Percentiles rank a stretch among this genome's conserved stretches.
phyloP scores from a whole-genome alignment of 768 basidiomycete genomes.

The Tubosaeta brunneosetosa region DNA sequence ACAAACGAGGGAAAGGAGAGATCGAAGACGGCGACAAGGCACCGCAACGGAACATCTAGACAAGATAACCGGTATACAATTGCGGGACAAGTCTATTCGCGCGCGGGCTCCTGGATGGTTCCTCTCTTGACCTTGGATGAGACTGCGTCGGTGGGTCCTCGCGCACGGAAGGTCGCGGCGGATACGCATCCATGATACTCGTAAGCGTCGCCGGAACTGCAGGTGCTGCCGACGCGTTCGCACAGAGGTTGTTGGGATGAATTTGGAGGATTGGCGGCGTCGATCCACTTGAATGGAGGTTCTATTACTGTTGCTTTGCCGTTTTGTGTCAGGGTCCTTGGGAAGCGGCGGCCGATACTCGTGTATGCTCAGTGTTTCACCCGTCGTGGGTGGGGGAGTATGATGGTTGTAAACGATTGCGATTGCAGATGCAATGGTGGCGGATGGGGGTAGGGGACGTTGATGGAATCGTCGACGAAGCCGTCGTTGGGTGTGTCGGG shows the following conservation, averaged over 20 bases:
- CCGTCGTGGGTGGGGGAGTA: no score
- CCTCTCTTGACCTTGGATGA: not conserved
- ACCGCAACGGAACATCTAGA: not conserved
- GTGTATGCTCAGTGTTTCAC: constrained; percentile 25
- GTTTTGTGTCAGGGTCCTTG: constrained; percentile 19
- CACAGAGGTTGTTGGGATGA: constrained; percentile 17
- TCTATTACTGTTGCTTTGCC: constrained; percentile 10
- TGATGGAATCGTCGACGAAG: no score
- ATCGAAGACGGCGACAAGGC: not conserved
- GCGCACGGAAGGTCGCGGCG: constrained; percentile 29
- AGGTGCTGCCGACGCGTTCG: not conserved
- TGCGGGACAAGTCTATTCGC: constrained; percentile 11
- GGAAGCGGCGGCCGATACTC: constrained; percentile 28
- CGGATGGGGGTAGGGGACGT: no score
- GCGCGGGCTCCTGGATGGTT: constrained; percentile 11
- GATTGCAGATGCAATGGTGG: no score
- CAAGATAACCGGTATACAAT: not conserved
- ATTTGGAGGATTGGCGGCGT: constrained; percentile 20
- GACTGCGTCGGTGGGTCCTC: constrained; percentile 25
- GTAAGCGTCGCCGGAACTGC: constrained; percentile 54
- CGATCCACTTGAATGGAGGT: constrained; percentile 11
- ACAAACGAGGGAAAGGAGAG: not conserved
- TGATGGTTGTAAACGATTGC: no score
- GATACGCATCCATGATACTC: constrained; percentile 67
- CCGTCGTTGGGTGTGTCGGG: no score